Evolutionary conservation across 2,329 filamentous ascomycete genomes (phyloP).

Genomic region (Neopestalotiopsis sp.): DNA sequence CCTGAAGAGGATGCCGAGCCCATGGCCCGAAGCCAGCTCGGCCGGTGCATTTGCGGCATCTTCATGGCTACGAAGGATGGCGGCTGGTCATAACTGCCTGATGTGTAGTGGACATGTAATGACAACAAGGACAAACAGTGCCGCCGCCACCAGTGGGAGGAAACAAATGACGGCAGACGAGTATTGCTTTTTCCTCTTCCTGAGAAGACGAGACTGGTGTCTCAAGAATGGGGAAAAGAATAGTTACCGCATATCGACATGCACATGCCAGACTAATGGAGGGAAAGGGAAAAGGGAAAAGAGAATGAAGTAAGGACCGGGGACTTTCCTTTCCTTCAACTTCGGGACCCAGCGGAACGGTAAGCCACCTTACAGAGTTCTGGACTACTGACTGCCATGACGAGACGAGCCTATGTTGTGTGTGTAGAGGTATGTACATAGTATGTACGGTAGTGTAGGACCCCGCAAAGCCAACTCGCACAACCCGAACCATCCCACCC

Average conservation of each 20-base stretch:
- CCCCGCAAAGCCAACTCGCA: background rate
- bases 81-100: conserved; percentile 10
- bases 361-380: conserved; percentile 2
- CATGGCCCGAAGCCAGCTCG: background rate
- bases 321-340: background rate
- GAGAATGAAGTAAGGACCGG: background rate
- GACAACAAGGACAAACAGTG: background rate
- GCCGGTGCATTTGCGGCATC: conserved; percentile 11
- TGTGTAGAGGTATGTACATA: background rate
- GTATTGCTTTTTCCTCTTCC: background rate
- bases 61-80: conserved; percentile 7
- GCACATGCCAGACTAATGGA: background rate
- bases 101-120: background rate
- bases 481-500: background rate
- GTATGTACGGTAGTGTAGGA: background rate
- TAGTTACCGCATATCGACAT: background rate
- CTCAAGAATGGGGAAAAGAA: background rate
- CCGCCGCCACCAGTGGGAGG: background rate
- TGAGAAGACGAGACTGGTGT: background rate
- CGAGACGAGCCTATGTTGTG: background rate
- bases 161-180: background rate
- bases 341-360: background rate
- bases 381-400: conserved; percentile 8
- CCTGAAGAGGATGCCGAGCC: background rate
- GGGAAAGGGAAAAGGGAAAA: background rate